Evolutionary conservation across 495 filamentous ascomycete genomes (phyloP).

Genomic region (Penicillium dipodomyicola): DNA sequence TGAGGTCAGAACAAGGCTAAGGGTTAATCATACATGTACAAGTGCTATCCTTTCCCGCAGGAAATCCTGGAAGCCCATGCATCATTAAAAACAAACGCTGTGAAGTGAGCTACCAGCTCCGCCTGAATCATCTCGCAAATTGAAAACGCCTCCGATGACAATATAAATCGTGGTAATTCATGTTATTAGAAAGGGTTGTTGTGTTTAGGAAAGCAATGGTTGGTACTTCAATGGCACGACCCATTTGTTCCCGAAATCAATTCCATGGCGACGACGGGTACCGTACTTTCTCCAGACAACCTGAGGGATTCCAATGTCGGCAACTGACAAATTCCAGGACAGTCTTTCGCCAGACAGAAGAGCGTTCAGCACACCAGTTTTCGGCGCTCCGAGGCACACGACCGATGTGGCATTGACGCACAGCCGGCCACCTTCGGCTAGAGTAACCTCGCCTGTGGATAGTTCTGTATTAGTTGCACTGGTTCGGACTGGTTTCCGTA

Average conservation of each 20-base stretch:
- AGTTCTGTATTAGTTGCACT: conserved; percentile 8
- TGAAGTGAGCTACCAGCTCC: background rate
- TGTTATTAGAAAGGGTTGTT: background rate
- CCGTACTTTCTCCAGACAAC: conserved; percentile 85
- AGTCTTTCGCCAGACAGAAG: conserved; percentile 55
- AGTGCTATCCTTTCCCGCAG: background rate
- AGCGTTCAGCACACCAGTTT: conserved; percentile 74
- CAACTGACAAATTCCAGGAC: conserved; percentile 72
- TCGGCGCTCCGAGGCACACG: conserved; percentile 79
- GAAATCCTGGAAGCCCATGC: background rate
- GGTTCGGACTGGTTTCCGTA: conserved; percentile 24
- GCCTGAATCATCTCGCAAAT: background rate
- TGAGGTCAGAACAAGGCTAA: background rate
- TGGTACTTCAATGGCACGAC: conserved; percentile 56
- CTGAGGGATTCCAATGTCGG: conserved; percentile 80
- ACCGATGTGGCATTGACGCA: conserved; percentile 74
- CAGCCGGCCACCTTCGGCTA: conserved; percentile 66
- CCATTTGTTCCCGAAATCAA: conserved; percentile 86
- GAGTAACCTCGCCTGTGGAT: conserved; percentile 44
- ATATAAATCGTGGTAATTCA: conserved; percentile 11
- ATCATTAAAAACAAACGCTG: conserved; percentile 8
- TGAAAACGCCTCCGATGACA: conserved; percentile 11
- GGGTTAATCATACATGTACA: conserved; percentile 13
- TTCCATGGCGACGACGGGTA: conserved; percentile 69
- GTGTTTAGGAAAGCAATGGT: conserved; percentile 12